Base-by-base conservation (phyloP, 257 asterid genomes). In the Fraxinus cuspidata region DNA sequence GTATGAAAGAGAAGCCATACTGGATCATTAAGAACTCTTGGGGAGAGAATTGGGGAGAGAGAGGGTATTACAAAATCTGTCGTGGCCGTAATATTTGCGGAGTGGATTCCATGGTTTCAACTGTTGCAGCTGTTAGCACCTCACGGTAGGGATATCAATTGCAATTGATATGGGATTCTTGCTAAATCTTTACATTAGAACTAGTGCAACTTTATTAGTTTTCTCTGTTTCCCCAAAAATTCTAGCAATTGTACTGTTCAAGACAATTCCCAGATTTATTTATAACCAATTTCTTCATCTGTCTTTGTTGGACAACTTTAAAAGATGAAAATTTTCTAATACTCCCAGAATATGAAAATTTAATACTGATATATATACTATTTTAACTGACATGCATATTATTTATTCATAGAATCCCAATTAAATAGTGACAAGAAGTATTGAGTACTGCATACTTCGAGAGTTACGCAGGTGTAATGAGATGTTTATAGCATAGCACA, bases 121-220 rank as follows among this genome's bases (percentile, higher is more conserved):
- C 98, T 63, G 95, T 93, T 78, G 94, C 92, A 49, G 96, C 97
- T 70, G 92, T 89, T 64, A 82, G 81, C 72, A 81, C 84, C 69
- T 75, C 83, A 49, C 38, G 71, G 44, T 76, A 74, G 80, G 35
- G 78, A 70, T 49, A 18, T 63, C 34, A 47, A 28, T 76, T 66
- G 29, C 66, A 19, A 40, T 42, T 49, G 15, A 72, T 63, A 63
- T 27, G 69, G 42, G 70, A 42, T 40, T 63, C 84, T 63, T 64
- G 81, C 56, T 81, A 44, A 28, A 42, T 68, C 21, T 86, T 83
- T 84, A 63, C 69, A 63, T 63, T 38, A 63, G 32, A 63, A 63
- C 69, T 13, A 63, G 8, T 23, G 69, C 19, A 63, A 63, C 69
- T 63, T 15, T 16, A 25, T 23, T 63, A 63, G 28, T 11, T 63